Evolutionary conservation across 2,329 filamentous ascomycete species (phyloP).

Genomic region (Alternaria solani): DNA sequence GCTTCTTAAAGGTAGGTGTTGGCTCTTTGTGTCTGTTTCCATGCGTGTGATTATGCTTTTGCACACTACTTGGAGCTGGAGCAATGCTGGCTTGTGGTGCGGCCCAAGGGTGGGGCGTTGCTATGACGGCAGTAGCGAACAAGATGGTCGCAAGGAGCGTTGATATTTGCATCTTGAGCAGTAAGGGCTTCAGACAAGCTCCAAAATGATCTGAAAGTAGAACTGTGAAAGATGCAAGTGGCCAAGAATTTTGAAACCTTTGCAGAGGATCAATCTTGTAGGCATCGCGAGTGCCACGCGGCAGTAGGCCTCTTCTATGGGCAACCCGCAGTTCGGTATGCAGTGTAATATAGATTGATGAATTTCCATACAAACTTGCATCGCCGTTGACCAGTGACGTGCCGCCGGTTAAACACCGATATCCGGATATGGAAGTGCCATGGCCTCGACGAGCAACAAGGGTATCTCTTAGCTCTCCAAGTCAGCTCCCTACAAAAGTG

Average conservation of each 20-base stretch:
- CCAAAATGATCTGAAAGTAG: background rate
- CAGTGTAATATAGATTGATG: slow-evolving; percentile 22
- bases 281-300: slow-evolving; percentile 12
- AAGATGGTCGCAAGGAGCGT: slow-evolving; percentile 20
- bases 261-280: slow-evolving; percentile 2
- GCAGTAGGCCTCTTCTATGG: slow-evolving; percentile 3
- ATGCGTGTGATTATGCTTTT: slow-evolving; percentile 18
- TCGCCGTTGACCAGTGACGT: slow-evolving; percentile 6
- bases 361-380: slow-evolving; percentile 17
- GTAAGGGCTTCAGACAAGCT: background rate
- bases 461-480: background rate
- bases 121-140: slow-evolving; percentile 25
- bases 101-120: slow-evolving; percentile 29
- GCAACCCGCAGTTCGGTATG: slow-evolving; percentile 11
- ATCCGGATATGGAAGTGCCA: background rate
- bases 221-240: background rate
- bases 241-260: slow-evolving; percentile 6
- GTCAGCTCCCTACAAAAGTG: background rate
- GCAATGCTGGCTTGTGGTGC: slow-evolving; percentile 17
- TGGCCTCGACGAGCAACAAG: background rate
- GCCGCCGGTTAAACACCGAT: slow-evolving; percentile 19
- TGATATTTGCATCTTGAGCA: slow-evolving; percentile 29
- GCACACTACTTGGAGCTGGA: background rate
- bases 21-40: slow-evolving; percentile 32
- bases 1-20: slow-evolving; percentile 36